Conservation (phyloP, 257 asterid genomes). For the Paulownia fortunei region DNA sequence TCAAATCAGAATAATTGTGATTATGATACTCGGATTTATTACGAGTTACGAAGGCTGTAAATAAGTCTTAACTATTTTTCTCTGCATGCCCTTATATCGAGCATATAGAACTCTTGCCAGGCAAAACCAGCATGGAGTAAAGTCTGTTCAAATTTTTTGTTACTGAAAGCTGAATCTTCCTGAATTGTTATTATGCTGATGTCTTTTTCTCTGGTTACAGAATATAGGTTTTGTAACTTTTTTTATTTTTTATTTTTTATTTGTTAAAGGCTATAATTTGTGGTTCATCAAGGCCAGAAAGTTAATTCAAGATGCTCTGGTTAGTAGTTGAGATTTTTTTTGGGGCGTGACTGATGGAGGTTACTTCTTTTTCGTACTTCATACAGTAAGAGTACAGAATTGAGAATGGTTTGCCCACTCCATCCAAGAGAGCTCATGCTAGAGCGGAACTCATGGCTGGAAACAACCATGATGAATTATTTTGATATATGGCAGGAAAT, state of each 20-base stretch:
- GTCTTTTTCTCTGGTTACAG: background rate
- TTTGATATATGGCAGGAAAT: slow-evolving; percentile 11
- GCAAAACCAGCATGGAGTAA: background rate
- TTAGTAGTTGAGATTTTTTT: slow-evolving; percentile 1
- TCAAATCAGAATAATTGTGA: background rate
- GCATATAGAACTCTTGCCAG: background rate
- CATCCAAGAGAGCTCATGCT: background rate
- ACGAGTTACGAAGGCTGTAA: background rate
- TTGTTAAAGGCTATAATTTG: background rate
- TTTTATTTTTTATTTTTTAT: background rate
- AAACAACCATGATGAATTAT: background rate
- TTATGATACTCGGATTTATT: background rate
- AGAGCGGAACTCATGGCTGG: background rate
- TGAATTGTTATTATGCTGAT: slow-evolving; percentile 13
- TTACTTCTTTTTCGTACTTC: background rate
- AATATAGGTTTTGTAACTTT: background rate
- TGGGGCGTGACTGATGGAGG: background rate
- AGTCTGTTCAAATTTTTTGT: background rate
- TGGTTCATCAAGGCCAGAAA: slow-evolving; percentile 7
- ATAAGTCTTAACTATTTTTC: background rate
- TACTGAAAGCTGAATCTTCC: slow-evolving; percentile 11
- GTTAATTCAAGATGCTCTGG: slow-evolving; percentile 3
- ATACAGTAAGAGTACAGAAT: background rate
- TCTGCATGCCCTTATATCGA: background rate
- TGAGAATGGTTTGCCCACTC: background rate